A percentile compares a stretch with the other conserved stretches of the same genome.
Conservation (phyloP, 306 rosid genomes). For the Psophocarpus tetragonolobus region DNA sequence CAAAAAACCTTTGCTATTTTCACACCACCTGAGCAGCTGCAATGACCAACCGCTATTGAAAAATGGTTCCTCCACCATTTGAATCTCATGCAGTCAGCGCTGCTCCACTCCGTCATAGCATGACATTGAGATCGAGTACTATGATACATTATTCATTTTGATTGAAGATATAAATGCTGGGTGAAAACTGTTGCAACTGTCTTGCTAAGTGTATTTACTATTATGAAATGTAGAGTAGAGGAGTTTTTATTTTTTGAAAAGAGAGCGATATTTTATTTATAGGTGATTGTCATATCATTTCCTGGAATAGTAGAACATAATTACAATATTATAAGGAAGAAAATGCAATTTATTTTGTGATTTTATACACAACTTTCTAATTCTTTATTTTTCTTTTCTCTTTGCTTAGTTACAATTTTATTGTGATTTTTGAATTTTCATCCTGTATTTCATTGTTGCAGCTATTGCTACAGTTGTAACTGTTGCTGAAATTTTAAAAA, state of each 20-base stretch:
- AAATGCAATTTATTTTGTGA: not conserved
- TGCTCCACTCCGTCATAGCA: not conserved
- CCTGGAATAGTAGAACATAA: not conserved
- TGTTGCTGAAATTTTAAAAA: conserved; percentile 81
- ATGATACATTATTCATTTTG: conserved; percentile 5
- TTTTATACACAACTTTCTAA: not conserved
- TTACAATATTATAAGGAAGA: too few relatives aligned
- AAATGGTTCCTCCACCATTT: not conserved
- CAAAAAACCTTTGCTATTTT: too few relatives aligned
- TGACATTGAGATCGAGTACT: not conserved
- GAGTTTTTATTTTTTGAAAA: not conserved
- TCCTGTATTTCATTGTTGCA: conserved; percentile 30
- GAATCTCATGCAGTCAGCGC: not conserved
- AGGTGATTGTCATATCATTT: not conserved
- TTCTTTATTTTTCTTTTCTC: not conserved
- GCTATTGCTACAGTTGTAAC: conserved; percentile 87
- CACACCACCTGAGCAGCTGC: too few relatives aligned
- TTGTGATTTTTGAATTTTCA: not conserved
- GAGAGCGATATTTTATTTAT: not conserved
- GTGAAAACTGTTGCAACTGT: not conserved
- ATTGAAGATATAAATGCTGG: not conserved
- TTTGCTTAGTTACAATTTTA: not conserved
- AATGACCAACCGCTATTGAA: too few relatives aligned
- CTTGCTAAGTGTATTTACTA: not conserved
- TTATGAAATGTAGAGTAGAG: not conserved